Conservation (phyloP, 169 alveolate species). For the Babesia bigemina region DNA sequence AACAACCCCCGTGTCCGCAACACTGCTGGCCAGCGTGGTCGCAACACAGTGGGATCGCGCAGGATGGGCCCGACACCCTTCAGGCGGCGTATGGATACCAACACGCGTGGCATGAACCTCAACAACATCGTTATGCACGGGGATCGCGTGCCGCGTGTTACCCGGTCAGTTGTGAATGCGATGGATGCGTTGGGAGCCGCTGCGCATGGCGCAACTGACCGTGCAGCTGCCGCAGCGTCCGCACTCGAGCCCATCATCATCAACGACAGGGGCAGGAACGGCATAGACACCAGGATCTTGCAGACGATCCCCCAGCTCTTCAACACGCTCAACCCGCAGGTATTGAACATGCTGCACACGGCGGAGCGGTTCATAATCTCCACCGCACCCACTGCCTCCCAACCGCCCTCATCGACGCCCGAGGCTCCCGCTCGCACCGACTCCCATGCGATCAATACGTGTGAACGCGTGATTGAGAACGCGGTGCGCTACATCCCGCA, state of each 20-base stretch:
- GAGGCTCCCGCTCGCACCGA: constrained; percentile 11
- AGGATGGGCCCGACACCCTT: constrained; percentile 16
- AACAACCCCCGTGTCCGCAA: not conserved
- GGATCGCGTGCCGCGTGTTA: constrained; percentile 12
- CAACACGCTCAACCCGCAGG: constrained; percentile 39
- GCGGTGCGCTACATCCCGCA: constrained; percentile 47
- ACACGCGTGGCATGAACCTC: constrained; percentile 6
- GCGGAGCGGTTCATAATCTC: not conserved
- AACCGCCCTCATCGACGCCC: not conserved
- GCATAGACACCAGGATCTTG: constrained; percentile 30
- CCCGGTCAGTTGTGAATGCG: constrained; percentile 5
- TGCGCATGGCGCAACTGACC: not conserved
- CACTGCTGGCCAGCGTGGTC: not conserved
- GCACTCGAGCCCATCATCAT: not conserved
- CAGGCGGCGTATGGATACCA: constrained; percentile 17
- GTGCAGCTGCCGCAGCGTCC: constrained; percentile 5
- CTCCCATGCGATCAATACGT: constrained; percentile 1
- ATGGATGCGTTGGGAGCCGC: constrained; percentile 2
- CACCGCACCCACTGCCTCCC: not conserved
- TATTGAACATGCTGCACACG: constrained; percentile 27
- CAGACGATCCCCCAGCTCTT: constrained; percentile 56
- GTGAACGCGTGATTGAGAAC: constrained; percentile 49
- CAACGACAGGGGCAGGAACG: not conserved
- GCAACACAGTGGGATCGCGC: constrained; percentile 5
- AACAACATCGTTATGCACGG: constrained; percentile 22